Base-by-base conservation (phyloP, 164 flowering plant genomes). In the Litsea cubeba region DNA sequence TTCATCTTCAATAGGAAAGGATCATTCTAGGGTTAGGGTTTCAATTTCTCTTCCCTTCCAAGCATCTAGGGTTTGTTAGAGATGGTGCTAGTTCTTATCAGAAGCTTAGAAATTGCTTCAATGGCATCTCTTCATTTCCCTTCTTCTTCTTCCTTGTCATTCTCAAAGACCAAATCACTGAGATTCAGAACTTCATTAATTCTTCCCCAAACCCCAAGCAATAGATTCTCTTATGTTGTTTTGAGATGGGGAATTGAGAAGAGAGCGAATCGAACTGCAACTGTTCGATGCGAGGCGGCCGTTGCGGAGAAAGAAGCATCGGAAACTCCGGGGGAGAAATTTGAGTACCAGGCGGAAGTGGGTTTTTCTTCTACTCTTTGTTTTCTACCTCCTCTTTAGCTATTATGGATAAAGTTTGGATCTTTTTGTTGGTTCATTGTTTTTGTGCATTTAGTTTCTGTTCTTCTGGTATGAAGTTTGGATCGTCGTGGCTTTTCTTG, bases 271-370 rank as follows among this genome's bases (percentile, higher is more conserved):
- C 68, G 90, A 26, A 35, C 35, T 14, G 72, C 84, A 54, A 76
- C 75, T 23, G 88, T 92, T n/a, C 79, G 88, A 46, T 95, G 98
- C 70, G 93, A 91, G 60, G 93, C 88, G 62, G 86, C 94, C 10
- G 97, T 88, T 12, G 97, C 88, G 1, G 94, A 92, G 83, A 87
- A 90, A 71, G 96, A 89, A 66, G 84, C 81, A 26, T n/a, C 80
- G 4, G 91, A 83, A 12, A 18, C 83, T 63, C 65, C 86, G 5
- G 99, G 89, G 15, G 98, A 93, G 82, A 90, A 89, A 76, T 90
- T 85, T 74, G 98, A 95, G 79, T 95, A 93, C 77, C 98, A 95
- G 77, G 98, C 98, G 28, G 99, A 95, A 95, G 98, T 95, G 72
- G 74, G 90, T 76, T 69, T 26, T 67, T 60, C 51, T 70, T 72